Percentiles rank a stretch among this genome's conserved stretches.
Evolutionary conservation across 2,329 filamentous ascomycete genomes (phyloP).

Genomic region (Didymella keratinophila): DNA sequence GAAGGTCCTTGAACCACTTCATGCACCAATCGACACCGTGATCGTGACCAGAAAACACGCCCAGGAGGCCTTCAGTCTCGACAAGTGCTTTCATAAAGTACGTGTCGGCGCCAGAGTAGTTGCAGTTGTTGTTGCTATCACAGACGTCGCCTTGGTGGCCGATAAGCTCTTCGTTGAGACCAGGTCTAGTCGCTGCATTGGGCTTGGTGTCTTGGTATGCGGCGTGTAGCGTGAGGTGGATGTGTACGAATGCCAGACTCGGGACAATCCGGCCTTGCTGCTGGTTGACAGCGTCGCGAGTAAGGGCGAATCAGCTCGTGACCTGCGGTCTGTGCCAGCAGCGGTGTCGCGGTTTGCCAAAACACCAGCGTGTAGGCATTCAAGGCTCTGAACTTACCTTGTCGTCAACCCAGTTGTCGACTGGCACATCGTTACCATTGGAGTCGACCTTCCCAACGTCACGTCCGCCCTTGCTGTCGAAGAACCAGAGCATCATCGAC

Average conservation of each 20-base stretch:
- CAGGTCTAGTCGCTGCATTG: constrained; percentile 53
- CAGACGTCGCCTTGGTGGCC: constrained; percentile 34
- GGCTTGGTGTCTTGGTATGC: constrained; percentile 57
- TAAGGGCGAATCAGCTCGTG: constrained; percentile 37
- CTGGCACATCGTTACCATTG: constrained; percentile 22
- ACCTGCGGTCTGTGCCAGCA: constrained; percentile 25
- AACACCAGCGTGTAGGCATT: not conserved
- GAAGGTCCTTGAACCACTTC: constrained; percentile 48
- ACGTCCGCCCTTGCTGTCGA: constrained; percentile 59
- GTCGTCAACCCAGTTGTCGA: constrained; percentile 32
- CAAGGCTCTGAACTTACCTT: constrained; percentile 22
- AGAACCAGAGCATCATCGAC: constrained; percentile 72
- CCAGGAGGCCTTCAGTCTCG: constrained; percentile 57
- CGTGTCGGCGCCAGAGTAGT: constrained; percentile 60
- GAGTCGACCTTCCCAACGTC: constrained; percentile 25
- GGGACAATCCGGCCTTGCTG: constrained; percentile 53
- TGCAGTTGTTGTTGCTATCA: constrained; percentile 30
- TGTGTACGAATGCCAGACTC: constrained; percentile 64
- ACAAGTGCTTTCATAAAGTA: constrained; percentile 70
- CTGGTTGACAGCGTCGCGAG: constrained; percentile 25
- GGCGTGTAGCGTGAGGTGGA: constrained; percentile 42
- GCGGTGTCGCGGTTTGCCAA: not conserved
- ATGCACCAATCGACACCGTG: constrained; percentile 58
- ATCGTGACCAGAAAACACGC: constrained; percentile 70
- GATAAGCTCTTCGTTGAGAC: constrained; percentile 45